phyloP scores from a whole-genome alignment of 2,329 filamentous ascomycete genomes.

The Fusarium sp. region DNA sequence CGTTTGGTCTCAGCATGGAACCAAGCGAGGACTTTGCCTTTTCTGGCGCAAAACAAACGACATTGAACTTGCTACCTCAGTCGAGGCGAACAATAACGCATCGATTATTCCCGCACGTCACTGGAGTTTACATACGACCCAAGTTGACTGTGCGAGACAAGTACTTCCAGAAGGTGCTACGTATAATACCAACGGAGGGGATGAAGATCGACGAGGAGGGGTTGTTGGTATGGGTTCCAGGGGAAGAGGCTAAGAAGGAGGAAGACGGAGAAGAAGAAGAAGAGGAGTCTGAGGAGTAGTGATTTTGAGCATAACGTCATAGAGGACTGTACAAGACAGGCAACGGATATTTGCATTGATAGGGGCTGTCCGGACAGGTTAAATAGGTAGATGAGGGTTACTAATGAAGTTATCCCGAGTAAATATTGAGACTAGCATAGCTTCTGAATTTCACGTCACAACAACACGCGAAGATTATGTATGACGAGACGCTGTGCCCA shows the following conservation, averaged over 20 bases:
- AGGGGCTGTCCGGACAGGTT: neutral
- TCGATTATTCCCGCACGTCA: constrained; percentile 75
- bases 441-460: neutral
- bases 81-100: constrained; percentile 81
- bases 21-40: constrained; percentile 94
- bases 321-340: constrained; percentile 5
- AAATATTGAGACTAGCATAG: neutral
- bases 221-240: constrained; percentile 71
- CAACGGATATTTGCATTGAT: constrained; percentile 13
- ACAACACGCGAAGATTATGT: neutral
- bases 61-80: constrained; percentile 84
- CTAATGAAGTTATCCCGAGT: constrained; percentile 32
- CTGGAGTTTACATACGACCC: constrained; percentile 77
- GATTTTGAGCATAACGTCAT: constrained; percentile 15
- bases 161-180: constrained; percentile 92
- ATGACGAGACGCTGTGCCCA: constrained; percentile 16
- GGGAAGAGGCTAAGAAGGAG: constrained; percentile 44
- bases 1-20: constrained; percentile 93
- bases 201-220: constrained; percentile 75
- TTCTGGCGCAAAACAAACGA: constrained; percentile 84
- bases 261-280: neutral
- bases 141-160: constrained; percentile 84
- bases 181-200: constrained; percentile 82
- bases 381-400: constrained; percentile 20
- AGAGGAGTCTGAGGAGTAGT: constrained; percentile 20